Evolutionary conservation across 257 asterid genomes (phyloP).

Genomic region (Nicotiana knightiana): DNA sequence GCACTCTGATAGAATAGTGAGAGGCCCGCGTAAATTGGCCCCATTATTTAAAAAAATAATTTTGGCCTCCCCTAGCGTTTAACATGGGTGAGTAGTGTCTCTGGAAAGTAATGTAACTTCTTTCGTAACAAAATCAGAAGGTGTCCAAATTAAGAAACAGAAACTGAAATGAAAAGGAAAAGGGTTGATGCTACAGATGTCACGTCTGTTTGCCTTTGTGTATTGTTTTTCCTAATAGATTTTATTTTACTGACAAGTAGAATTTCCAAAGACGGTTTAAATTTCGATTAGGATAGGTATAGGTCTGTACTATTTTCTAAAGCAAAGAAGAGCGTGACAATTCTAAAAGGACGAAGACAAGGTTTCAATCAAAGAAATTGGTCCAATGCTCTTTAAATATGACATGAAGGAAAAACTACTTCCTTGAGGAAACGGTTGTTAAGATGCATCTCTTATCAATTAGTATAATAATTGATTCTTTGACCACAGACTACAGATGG

Average conservation of each 20-base stretch:
- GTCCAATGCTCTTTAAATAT: neutral
- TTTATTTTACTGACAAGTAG: neutral
- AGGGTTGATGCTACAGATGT: neutral
- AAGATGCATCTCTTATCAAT: neutral
- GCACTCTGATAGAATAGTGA: too few relatives aligned
- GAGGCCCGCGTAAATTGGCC: too few relatives aligned
- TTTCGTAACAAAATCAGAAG: neutral
- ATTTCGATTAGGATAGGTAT: neutral
- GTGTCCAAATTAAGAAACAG: neutral
- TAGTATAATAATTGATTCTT: neutral
- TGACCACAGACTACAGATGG: neutral
- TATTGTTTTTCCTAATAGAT: neutral
- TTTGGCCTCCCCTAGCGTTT: too few relatives aligned
- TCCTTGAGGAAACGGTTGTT: neutral
- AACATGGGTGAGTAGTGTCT: neutral
- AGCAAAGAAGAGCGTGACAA: neutral
- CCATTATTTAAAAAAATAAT: too few relatives aligned
- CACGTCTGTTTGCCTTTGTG: neutral
- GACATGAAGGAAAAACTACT: neutral
- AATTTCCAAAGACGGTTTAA: neutral
- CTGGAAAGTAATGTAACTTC: neutral
- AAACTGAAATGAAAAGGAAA: neutral
- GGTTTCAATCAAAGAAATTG: too few relatives aligned
- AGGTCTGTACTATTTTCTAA: neutral
- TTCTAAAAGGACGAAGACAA: too few relatives aligned